Percentiles rank a stretch among this genome's conserved stretches.
phyloP scores from a whole-genome alignment of 2,329 filamentous ascomycete genomes.

The Aureobasidium sp. region DNA sequence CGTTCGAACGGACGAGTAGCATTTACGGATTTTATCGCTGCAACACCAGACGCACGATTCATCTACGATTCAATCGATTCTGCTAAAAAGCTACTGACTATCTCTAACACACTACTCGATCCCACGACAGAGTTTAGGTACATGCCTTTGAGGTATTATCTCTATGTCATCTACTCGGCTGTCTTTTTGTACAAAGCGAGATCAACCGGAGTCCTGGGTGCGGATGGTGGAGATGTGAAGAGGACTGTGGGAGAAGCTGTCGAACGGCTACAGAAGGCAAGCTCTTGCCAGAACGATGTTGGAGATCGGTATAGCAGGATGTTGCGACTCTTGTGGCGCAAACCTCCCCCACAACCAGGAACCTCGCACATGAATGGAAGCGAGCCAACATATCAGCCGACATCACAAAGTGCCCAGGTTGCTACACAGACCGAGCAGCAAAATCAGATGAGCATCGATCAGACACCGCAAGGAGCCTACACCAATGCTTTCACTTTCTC shows the following conservation, averaged over 20 bases:
- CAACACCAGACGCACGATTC: constrained; percentile 54
- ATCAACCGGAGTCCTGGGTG: constrained; percentile 50
- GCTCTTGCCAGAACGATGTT: constrained; percentile 49
- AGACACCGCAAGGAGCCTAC: constrained; percentile 23
- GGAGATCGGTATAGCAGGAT: constrained; percentile 54
- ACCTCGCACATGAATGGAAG: constrained; percentile 8
- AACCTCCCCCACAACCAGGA: constrained; percentile 17
- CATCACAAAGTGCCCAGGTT: background rate
- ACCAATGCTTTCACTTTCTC: constrained; percentile 49
- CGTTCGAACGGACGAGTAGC: constrained; percentile 27
- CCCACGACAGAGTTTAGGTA: constrained; percentile 51
- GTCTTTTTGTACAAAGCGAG: constrained; percentile 58
- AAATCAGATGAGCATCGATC: constrained; percentile 24
- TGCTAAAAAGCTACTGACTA: constrained; percentile 52
- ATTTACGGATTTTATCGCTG: constrained; percentile 45
- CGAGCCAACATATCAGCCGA: constrained; percentile 1
- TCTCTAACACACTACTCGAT: constrained; percentile 51
- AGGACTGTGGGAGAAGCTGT: constrained; percentile 51
- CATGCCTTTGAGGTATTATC: constrained; percentile 55
- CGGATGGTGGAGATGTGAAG: constrained; percentile 45
- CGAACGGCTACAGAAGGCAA: constrained; percentile 50
- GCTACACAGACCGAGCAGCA: constrained; percentile 24
- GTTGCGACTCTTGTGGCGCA: constrained; percentile 52
- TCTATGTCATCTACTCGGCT: constrained; percentile 55
- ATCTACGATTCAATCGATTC: constrained; percentile 59